These are phyloP conservation scores for Gastrolobium villosum DNA, from an alignment of 306 rosid genomes.

Conservation along the genomic window DNA sequence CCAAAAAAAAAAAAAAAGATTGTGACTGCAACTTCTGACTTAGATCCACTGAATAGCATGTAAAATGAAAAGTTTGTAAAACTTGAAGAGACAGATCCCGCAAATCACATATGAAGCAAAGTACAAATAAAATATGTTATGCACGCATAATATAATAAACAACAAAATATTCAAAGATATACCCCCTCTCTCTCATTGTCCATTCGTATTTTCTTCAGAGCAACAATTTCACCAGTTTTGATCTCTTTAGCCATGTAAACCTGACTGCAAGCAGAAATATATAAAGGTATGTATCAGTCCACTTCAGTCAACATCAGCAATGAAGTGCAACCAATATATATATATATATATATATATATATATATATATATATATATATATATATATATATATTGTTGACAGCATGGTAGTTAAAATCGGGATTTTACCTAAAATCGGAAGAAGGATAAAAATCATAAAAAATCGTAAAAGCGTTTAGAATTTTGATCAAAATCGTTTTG, in stretches of 20 bases:
- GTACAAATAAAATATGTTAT: not conserved
- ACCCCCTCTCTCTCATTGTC: slow-evolving; percentile 85
- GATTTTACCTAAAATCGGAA: no score
- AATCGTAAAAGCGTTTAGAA: no score
- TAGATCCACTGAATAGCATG: slow-evolving; percentile 28
- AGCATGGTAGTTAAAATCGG: no score
- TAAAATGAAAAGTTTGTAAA: slow-evolving; percentile 1
- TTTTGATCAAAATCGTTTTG: no score
- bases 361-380: no score
- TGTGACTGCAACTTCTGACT: slow-evolving; percentile 29
- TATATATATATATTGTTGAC: no score
- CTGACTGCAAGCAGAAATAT: slow-evolving; percentile 60
- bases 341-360: no score
- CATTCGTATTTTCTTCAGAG: slow-evolving; percentile 80
- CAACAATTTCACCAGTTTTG: slow-evolving; percentile 79
- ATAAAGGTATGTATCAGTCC: slow-evolving; percentile 20
- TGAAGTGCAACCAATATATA: slow-evolving; percentile 16
- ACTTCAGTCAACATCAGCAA: slow-evolving; percentile 28
- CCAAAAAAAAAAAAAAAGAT: no score
- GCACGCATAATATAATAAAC: slow-evolving; percentile 7
- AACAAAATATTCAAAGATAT: slow-evolving; percentile 32
- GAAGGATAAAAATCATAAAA: no score
- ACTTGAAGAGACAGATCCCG: not conserved
- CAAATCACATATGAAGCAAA: not conserved
- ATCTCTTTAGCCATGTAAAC: slow-evolving; percentile 80